phyloP scores from a whole-genome alignment of 2,329 filamentous ascomycete genomes.

The Diaporthe humulicola region DNA sequence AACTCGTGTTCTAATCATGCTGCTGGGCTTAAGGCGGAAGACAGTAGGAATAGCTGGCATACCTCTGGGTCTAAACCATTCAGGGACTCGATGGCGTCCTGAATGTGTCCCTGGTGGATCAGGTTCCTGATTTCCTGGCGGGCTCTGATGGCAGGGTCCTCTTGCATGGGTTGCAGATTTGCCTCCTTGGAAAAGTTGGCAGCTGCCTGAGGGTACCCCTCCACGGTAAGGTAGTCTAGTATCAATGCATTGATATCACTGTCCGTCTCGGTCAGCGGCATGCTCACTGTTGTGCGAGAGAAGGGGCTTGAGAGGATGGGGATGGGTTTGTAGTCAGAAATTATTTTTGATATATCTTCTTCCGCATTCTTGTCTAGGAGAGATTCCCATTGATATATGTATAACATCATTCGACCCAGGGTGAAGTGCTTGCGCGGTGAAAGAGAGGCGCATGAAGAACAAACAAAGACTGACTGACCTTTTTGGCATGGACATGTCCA shows the following conservation, averaged over 20 bases:
- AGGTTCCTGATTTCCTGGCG: conserved; percentile 86
- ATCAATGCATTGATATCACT: conserved; percentile 97
- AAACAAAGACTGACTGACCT: conserved; percentile 72
- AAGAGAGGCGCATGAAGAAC: conserved; percentile 31
- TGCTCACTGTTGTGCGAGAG: background rate
- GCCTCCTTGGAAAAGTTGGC: conserved; percentile 95
- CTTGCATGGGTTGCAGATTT: conserved; percentile 82
- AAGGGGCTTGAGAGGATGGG: conserved; percentile 40
- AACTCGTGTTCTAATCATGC: conserved; percentile 90
- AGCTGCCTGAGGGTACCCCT: conserved; percentile 93
- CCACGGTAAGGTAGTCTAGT: conserved; percentile 96
- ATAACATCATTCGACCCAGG: conserved; percentile 77
- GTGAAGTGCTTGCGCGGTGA: conserved; percentile 42
- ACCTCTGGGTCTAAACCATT: conserved; percentile 95
- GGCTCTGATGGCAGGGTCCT: conserved; percentile 79
- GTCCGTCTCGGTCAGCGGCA: conserved; percentile 41
- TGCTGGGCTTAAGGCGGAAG: conserved; percentile 51
- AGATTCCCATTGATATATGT: conserved; percentile 99
- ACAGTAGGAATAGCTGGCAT: conserved; percentile 46
- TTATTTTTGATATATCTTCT: conserved; percentile 78
- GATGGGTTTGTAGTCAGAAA: conserved; percentile 73
- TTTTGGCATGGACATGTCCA: conserved; percentile 89
- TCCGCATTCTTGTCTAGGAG: conserved; percentile 98
- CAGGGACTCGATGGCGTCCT: conserved; percentile 85
- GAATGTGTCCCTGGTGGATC: conserved; percentile 88